Percentiles rank a stretch among this genome's conserved stretches.
These are phyloP conservation scores for Aspergillus panamensis DNA, from an alignment of 495 filamentous ascomycete genomes.

Conservation along the genomic window DNA sequence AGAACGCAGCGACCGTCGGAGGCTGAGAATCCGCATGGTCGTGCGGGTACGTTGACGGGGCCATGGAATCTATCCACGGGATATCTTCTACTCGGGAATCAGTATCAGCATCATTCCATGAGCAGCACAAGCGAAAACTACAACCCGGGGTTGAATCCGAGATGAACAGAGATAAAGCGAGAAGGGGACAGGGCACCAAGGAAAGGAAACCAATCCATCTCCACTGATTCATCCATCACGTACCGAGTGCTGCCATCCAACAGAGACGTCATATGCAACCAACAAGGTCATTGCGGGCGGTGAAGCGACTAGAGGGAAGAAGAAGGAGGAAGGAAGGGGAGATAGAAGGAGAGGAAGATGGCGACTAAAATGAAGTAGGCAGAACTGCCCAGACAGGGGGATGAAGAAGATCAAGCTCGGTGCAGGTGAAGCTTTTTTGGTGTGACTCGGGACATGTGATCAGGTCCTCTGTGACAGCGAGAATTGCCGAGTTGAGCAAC, in stretches of 20 bases:
- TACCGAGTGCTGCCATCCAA: slow-evolving; percentile 66
- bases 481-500: slow-evolving; percentile 9
- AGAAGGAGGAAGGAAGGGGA: slow-evolving; percentile 12
- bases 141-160: not conserved
- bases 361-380: slow-evolving; percentile 8
- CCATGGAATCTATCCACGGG: slow-evolving; percentile 63
- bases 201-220: not conserved
- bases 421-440: slow-evolving; percentile 25
- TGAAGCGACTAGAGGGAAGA: not conserved
- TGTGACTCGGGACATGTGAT: slow-evolving; percentile 23
- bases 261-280: slow-evolving; percentile 38
- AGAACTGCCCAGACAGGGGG: slow-evolving; percentile 9
- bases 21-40: slow-evolving; percentile 51
- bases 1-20: slow-evolving; percentile 81
- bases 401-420: slow-evolving; percentile 16
- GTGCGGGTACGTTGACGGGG: slow-evolving; percentile 39
- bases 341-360: slow-evolving; percentile 13
- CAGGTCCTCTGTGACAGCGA: not conserved
- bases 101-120: slow-evolving; percentile 14
- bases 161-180: slow-evolving; percentile 3
- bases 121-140: not conserved
- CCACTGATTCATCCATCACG: slow-evolving; percentile 16
- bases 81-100: slow-evolving; percentile 47
- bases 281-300: slow-evolving; percentile 33
- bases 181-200: too few species aligned